Percentiles rank a stretch among this genome's conserved stretches.
phyloP scores from a whole-genome alignment of 208 protist genomes.

The Trypanosoma avium region DNA sequence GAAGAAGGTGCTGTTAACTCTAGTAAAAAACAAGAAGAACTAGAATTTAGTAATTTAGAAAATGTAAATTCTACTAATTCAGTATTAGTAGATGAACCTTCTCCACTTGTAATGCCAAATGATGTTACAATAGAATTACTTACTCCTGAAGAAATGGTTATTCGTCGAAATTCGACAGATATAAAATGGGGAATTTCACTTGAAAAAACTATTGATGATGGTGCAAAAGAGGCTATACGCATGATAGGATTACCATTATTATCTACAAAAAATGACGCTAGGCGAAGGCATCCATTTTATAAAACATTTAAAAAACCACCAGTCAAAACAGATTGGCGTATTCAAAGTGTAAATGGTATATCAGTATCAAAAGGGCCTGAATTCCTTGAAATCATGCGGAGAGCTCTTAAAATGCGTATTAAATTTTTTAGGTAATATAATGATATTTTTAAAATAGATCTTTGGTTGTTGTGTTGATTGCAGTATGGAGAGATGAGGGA shows the following conservation, averaged over 20 bases:
- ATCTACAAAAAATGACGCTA: constrained; percentile 7
- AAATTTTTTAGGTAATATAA: constrained; percentile 24
- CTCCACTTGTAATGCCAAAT: constrained; percentile 53
- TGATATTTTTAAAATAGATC: neutral
- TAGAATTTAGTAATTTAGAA: neutral
- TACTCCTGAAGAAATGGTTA: constrained; percentile 47
- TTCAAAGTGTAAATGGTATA: constrained; percentile 43
- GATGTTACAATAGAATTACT: constrained; percentile 42
- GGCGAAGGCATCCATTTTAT: constrained; percentile 38
- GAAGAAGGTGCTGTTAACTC: neutral
- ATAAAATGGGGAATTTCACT: constrained; percentile 54
- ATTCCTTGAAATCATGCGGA: constrained; percentile 38
- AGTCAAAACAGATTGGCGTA: constrained; percentile 37
- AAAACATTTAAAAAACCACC: constrained; percentile 35
- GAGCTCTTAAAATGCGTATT: constrained; percentile 26
- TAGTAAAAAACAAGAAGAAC: neutral
- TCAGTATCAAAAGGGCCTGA: constrained; percentile 28
- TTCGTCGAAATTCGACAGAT: constrained; percentile 40
- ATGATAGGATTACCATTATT: constrained; percentile 22
- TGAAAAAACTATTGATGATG: constrained; percentile 23
- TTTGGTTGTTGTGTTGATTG: neutral
- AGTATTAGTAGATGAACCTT: neutral
- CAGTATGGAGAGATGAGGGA: neutral
- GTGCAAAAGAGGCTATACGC: constrained; percentile 14
- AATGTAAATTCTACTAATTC: neutral